Percentiles rank a stretch among this genome's conserved stretches.
Conservation (phyloP, 352 stramenopile genomes). For the Globisporangium carolinianum region DNA sequence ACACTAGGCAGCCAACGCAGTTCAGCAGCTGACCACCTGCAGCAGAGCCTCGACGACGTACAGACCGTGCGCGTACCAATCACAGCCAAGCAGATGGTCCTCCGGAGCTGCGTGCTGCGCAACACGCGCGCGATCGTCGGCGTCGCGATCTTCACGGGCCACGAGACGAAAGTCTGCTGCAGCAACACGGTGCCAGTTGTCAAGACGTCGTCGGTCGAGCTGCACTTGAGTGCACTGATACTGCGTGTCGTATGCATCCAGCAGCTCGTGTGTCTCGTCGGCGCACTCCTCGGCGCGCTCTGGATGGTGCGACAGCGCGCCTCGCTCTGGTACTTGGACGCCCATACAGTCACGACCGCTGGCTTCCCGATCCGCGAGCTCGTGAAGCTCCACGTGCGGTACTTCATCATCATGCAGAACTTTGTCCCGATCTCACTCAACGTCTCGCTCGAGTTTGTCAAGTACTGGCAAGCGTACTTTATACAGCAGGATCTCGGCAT, state of each 20-base stretch:
- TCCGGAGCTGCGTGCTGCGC: conserved; percentile 83
- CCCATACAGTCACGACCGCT: not conserved
- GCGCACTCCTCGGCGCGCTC: conserved; percentile 48
- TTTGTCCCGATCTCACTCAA: conserved; percentile 99
- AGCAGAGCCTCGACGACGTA: conserved; percentile 24
- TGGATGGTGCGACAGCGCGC: conserved; percentile 67
- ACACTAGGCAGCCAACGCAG: conserved; percentile 6
- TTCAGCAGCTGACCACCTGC: conserved; percentile 8
- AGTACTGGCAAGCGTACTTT: conserved; percentile 94
- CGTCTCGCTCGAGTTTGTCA: conserved; percentile 95
- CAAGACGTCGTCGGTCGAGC: conserved; percentile 75
- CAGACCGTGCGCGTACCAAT: conserved; percentile 45
- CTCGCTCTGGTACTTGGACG: conserved; percentile 61
- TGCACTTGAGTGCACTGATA: conserved; percentile 66
- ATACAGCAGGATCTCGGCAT: conserved; percentile 90
- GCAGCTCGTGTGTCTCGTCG: conserved; percentile 64
- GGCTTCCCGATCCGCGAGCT: conserved; percentile 48
- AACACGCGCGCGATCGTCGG: conserved; percentile 83
- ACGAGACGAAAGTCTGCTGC: conserved; percentile 82
- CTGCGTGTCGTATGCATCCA: conserved; percentile 67
- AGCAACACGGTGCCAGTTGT: conserved; percentile 71
- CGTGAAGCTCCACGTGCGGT: conserved; percentile 83
- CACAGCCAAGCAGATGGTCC: conserved; percentile 84
- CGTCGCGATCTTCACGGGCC: conserved; percentile 86
- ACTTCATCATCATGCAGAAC: conserved; percentile 96